Evolutionary conservation across 805 yeast genomes (phyloP), one percentile per base, ranked within the genome.

Genomic region (Saturnispora sekii): DNA sequence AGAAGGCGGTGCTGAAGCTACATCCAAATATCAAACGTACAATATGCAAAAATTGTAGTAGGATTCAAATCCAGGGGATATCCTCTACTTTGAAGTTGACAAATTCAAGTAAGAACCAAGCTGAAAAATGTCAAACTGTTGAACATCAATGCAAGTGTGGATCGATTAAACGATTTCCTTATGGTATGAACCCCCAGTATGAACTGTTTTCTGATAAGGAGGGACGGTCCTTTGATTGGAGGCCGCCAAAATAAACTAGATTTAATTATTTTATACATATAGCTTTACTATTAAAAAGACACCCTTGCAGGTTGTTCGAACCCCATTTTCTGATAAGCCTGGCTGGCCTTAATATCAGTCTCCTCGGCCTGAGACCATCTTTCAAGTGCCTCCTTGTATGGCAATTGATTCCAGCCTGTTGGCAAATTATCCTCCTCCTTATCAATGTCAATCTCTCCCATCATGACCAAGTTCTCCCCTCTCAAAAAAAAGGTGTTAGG

Each of bases 371-470:
- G 15, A 28, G 54, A 54, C 59, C 59, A 57, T 16, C 44, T 70
- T 30, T 58, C 54, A 54, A 76, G 77, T 1, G 93, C 94, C 38
- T 69, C 74, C 33, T 67, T 69, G 59, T 76, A 88, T 32, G 60
- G 76, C 17, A 85, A 69, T 58, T 74, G 77, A 50, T 72, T 67
- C 62, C 79, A 69, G 11, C 66, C 63, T 35, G 69, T 70, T 53
- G 84, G 63, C 43, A 84, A 84, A 49, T 68, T 75, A 57, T 84
- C 26, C 26, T 21, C 95, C 63, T 88, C 96, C 50, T 68, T 74
- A 58, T 86, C 95, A 50, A 87, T 83, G 62, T 89, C 96, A 50
- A 90, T 75, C 61, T 90, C 97, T 16, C 97, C 98, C 60, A 93
- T 62, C 79, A 89, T 76, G 9, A 89, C 93, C 8, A 93, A 93